These are phyloP conservation scores for Venturia pyrina DNA, from an alignment of 2,329 filamentous ascomycete genomes.

Conservation along the genomic window DNA sequence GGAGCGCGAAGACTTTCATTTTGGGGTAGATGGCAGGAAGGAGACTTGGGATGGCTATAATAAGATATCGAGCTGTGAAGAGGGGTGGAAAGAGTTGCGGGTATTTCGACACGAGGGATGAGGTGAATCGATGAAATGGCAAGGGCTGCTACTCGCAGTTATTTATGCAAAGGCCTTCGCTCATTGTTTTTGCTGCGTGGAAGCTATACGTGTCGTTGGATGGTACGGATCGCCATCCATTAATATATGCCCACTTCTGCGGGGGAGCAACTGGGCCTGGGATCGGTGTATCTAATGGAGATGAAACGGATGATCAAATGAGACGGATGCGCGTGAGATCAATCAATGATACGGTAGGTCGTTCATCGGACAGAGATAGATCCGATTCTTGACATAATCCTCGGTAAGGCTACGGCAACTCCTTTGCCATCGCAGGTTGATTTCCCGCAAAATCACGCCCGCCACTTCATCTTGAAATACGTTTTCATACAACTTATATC, in stretches of 20 bases:
- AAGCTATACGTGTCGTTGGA: not conserved
- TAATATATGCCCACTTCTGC: not conserved
- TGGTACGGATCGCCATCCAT: not conserved
- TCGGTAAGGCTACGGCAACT: too few species aligned
- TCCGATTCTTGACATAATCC: not conserved
- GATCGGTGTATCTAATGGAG: not conserved
- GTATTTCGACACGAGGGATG: too few species aligned
- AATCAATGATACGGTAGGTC: not conserved
- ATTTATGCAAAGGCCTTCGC: too few species aligned
- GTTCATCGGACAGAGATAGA: not conserved
- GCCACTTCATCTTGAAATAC: too few species aligned
- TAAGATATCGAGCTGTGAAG: too few species aligned
- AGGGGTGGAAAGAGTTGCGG: too few species aligned
- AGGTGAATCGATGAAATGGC: too few species aligned
- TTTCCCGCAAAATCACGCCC: too few species aligned
- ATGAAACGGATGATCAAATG: not conserved
- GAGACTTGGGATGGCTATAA: not conserved
- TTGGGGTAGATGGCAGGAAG: not conserved
- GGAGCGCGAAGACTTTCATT: not conserved
- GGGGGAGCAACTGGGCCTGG: not conserved
- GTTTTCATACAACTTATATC: too few species aligned
- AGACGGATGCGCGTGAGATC: not conserved
- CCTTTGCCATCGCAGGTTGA: too few species aligned
- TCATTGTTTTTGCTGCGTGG: not conserved
- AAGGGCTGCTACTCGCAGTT: too few species aligned